Evolutionary conservation across 768 basidiomycete genomes (phyloP).

Genomic region (Cubamyces sp.): DNA sequence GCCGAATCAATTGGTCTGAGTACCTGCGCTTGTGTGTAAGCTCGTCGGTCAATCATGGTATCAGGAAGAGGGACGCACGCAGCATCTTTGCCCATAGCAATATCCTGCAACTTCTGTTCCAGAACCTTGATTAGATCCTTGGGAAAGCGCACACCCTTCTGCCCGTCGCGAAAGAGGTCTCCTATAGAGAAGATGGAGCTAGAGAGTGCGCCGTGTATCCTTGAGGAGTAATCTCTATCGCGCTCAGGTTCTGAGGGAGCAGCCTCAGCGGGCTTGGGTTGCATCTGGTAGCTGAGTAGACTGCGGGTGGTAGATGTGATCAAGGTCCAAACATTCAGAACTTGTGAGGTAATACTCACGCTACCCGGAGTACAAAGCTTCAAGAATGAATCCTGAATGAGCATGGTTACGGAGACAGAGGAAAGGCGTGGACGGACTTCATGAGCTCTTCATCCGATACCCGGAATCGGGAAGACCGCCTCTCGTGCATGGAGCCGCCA

Average conservation of each 20-base stretch:
- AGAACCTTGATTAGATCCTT: constrained; percentile 92
- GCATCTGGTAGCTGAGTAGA: constrained; percentile 70
- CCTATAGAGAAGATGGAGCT: constrained; percentile 61
- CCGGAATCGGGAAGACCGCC: constrained; percentile 73
- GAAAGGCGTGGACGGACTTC: constrained; percentile 56
- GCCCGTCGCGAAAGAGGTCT: constrained; percentile 80
- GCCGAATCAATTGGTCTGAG: constrained; percentile 85
- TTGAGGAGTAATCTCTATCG: constrained; percentile 66
- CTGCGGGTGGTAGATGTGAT: constrained; percentile 43
- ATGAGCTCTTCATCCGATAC: constrained; percentile 87
- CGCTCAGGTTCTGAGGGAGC: constrained; percentile 41
- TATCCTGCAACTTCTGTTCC: constrained; percentile 86
- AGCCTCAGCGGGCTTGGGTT: constrained; percentile 52
- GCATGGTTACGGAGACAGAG: constrained; percentile 23
- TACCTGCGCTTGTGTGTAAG: constrained; percentile 52
- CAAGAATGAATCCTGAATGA: neutral
- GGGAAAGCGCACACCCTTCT: constrained; percentile 89
- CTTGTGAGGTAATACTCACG: constrained; percentile 54
- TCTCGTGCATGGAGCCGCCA: constrained; percentile 64
- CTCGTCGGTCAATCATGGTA: neutral
- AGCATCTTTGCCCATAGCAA: constrained; percentile 91
- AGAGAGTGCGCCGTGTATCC: constrained; percentile 66
- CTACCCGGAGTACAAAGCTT: constrained; percentile 83
- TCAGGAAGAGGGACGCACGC: constrained; percentile 57
- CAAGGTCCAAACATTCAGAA: constrained; percentile 14